phyloP scores from a whole-genome alignment of 2,329 filamentous ascomycete genomes.

The Monosporascus sp. region DNA sequence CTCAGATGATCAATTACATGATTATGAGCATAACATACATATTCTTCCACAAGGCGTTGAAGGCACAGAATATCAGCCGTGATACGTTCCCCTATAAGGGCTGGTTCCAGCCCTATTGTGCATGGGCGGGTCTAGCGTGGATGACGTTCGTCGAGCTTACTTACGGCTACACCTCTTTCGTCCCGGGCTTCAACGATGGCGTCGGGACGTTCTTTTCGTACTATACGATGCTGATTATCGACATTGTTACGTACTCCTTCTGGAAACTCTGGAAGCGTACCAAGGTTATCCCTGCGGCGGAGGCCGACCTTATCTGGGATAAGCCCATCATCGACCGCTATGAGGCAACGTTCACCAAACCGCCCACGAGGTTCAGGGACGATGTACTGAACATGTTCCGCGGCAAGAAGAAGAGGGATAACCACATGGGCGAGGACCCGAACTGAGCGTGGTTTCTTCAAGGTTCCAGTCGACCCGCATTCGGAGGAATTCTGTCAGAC shows the following conservation, averaged over 20 bases:
- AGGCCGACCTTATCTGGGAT: constrained; percentile 58
- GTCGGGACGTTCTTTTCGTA: constrained; percentile 35
- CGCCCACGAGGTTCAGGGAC: constrained; percentile 41
- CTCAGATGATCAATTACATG: constrained; percentile 56
- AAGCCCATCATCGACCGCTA: constrained; percentile 53
- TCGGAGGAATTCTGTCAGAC: no score
- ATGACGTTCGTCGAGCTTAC: constrained; percentile 40
- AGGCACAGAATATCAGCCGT: constrained; percentile 48
- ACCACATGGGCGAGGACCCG: constrained; percentile 18
- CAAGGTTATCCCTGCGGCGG: constrained; percentile 43
- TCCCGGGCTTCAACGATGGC: constrained; percentile 31
- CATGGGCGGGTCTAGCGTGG: constrained; percentile 38
- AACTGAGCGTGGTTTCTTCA: no score
- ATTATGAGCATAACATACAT: constrained; percentile 54
- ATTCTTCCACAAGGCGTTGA: constrained; percentile 49
- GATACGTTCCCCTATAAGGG: constrained; percentile 51
- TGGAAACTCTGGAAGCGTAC: constrained; percentile 63
- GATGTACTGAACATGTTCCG: constrained; percentile 36
- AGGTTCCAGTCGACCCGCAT: no score
- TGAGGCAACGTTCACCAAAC: constrained; percentile 39
- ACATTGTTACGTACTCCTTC: constrained; percentile 47
- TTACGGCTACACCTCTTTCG: constrained; percentile 51
- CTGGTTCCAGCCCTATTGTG: constrained; percentile 54
- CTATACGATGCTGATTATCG: constrained; percentile 45
- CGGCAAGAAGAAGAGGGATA: constrained; percentile 25